phyloP scores from a whole-genome alignment of 257 asterid species.

The Solanum clarkiae region DNA sequence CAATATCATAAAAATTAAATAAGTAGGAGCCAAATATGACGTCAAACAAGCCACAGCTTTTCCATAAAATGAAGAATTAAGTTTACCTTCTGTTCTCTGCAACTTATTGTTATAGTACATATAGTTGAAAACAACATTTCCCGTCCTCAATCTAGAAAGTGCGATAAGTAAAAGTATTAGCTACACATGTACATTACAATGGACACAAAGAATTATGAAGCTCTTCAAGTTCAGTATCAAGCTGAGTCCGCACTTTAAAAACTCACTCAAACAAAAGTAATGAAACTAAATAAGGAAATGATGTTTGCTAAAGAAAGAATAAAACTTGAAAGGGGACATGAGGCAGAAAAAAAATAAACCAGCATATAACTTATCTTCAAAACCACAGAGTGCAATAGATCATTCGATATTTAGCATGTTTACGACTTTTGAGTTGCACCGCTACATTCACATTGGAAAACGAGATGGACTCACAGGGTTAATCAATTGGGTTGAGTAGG shows the following conservation, averaged over 20 bases:
- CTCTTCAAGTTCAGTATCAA: not conserved
- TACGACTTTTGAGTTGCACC: not conserved
- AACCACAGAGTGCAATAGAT: not conserved
- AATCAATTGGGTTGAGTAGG: not conserved
- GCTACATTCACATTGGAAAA: not conserved
- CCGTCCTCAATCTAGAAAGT: conserved; percentile 77
- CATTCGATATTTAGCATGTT: not conserved
- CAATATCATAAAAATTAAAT: not conserved
- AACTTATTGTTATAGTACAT: conserved; percentile 72
- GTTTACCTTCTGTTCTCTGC: conserved; percentile 94
- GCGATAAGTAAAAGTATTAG: conserved; percentile 2
- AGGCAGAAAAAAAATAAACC: not conserved
- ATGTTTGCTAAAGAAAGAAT: not conserved
- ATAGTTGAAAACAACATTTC: conserved; percentile 94
- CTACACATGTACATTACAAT: not conserved
- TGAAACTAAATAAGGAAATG: not conserved
- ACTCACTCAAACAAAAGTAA: not conserved
- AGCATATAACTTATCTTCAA: not conserved
- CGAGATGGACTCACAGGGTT: not conserved
- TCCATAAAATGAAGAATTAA: not conserved
- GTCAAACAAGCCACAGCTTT: not conserved
- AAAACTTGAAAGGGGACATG: not conserved
- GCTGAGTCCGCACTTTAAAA: not conserved
- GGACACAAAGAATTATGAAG: not conserved
- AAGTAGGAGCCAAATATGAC: not conserved